Conservation (phyloP, 495 filamentous ascomycete species). For the Neurospora sp. region DNA sequence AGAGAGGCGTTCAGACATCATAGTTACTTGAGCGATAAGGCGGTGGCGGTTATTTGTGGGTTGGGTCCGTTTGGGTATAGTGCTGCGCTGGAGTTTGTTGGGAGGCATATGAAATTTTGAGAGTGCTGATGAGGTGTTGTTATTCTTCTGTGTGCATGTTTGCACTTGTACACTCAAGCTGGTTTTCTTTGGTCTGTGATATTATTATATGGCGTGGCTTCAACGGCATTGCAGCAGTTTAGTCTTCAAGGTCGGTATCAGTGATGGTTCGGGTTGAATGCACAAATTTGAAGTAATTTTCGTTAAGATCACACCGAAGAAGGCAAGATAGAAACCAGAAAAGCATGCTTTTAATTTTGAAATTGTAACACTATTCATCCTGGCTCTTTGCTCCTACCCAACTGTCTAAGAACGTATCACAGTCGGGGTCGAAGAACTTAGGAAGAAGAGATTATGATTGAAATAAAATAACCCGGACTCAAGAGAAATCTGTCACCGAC, state of each 20-base stretch:
- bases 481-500: background rate
- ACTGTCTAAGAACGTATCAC: background rate
- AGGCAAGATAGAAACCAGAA: too few species aligned
- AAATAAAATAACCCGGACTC: background rate
- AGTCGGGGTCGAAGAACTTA: background rate
- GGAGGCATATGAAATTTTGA: constrained; percentile 30
- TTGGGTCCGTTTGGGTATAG: constrained; percentile 59
- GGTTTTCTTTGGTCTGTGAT: background rate
- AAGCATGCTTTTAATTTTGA: background rate
- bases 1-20: constrained; percentile 53
- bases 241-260: background rate
- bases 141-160: background rate
- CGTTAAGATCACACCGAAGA: too few species aligned
- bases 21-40: constrained; percentile 62
- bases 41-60: constrained; percentile 55
- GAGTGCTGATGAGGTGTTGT: constrained; percentile 7
- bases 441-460: background rate
- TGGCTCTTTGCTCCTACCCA: background rate
- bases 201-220: background rate
- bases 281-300: background rate
- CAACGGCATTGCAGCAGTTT: background rate
- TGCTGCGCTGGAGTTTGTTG: constrained; percentile 55
- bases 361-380: background rate
- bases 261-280: background rate
- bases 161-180: background rate